phyloP scores from a whole-genome alignment of 169 alveolate genomes.

The Plasmodium gaboni region DNA sequence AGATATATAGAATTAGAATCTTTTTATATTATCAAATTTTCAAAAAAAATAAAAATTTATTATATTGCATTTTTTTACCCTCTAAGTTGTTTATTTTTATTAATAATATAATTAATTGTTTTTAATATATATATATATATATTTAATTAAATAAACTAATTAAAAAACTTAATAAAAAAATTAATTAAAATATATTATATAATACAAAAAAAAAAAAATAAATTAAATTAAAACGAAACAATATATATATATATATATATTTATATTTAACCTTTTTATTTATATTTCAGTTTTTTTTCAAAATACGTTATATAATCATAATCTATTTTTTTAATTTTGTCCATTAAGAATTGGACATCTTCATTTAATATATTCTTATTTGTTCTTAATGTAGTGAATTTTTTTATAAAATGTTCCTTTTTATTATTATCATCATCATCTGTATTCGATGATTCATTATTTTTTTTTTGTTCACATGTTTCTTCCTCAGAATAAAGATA shows the following conservation, averaged over 20 bases:
- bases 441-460: not conserved
- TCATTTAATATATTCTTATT: conserved; percentile 50
- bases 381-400: conserved; percentile 18
- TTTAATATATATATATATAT: conserved; percentile 3
- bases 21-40: too few species aligned
- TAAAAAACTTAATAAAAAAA: too few species aligned
- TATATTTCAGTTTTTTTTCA: conserved; percentile 54
- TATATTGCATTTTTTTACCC: too few species aligned
- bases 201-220: too few species aligned
- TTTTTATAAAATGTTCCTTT: conserved; percentile 26
- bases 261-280: conserved; percentile 1
- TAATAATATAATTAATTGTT: not conserved
- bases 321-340: conserved; percentile 52
- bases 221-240: not conserved
- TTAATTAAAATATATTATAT: too few species aligned
- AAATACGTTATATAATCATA: conserved; percentile 62
- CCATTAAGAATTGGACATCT: conserved; percentile 24
- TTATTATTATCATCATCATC: not conserved
- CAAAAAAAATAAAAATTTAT: too few species aligned
- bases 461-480: conserved; percentile 5
- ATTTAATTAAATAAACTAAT: not conserved
- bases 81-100: too few species aligned
- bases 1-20: too few species aligned
- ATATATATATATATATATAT: not conserved
- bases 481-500: not conserved